Evolutionary conservation across 1,284 basidiomycete genomes (phyloP).

Genomic region (Ceratobasidium sp.): DNA sequence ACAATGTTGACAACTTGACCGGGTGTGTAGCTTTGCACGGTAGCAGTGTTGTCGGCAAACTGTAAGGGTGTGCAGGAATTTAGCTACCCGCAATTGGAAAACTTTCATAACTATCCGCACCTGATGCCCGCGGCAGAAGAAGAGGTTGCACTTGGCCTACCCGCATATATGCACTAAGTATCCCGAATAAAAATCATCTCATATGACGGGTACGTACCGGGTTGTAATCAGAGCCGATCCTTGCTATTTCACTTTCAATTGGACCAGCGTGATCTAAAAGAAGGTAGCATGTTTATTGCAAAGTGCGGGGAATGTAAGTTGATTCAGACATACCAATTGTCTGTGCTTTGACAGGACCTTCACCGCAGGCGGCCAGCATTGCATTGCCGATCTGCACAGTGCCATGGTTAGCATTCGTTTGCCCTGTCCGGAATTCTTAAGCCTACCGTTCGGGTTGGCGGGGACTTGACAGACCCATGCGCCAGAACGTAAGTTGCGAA

Average conservation of each 20-base stretch:
- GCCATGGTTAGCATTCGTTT: neutral
- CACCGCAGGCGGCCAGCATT: conserved; percentile 5
- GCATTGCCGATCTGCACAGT: neutral
- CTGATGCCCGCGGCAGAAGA: conserved; percentile 27
- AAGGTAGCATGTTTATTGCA: neutral
- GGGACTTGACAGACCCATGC: conserved; percentile 19
- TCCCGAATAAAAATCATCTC: neutral
- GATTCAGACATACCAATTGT: neutral
- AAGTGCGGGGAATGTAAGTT: neutral
- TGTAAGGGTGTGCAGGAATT: neutral
- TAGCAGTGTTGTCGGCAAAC: conserved; percentile 22
- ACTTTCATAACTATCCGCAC: neutral
- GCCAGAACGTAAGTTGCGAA: conserved; percentile 1
- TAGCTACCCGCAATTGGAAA: neutral
- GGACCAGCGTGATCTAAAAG: conserved; percentile 1
- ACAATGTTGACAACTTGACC: conserved; percentile 40
- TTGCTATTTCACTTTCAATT: conserved; percentile 27
- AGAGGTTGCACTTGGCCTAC: conserved; percentile 28
- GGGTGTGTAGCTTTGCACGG: conserved; percentile 10
- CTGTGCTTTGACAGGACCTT: neutral
- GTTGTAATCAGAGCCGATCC: conserved; percentile 12
- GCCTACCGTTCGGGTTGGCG: conserved; percentile 21
- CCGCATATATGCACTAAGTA: neutral
- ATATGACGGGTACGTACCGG: neutral
- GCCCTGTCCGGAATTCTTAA: neutral